A percentile compares a stretch with the other conserved stretches of the same genome.
These are phyloP conservation scores for Trypanosoma caninum DNA, from an alignment of 208 protist genomes.

Conservation along the genomic window DNA sequence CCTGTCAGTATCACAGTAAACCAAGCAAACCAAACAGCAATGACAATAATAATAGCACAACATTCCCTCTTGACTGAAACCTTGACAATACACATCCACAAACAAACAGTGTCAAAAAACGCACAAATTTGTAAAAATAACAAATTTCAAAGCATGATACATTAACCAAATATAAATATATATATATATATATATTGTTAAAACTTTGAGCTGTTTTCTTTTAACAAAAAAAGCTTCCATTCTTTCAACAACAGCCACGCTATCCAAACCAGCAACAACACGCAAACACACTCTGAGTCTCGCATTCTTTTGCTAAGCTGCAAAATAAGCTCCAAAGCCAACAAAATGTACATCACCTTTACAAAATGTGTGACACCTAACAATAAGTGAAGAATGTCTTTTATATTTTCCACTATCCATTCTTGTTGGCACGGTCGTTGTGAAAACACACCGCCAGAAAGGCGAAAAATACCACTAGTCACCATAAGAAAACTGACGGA, in stretches of 20 bases:
- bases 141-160: no score
- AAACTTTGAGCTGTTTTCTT: no score
- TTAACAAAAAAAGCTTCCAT: background rate
- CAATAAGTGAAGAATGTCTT: conserved; percentile 1
- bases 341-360: background rate
- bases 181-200: no score
- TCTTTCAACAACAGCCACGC: conserved; percentile 10
- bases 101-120: no score
- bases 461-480: conserved; percentile 10
- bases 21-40: no score
- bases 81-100: no score
- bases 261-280: conserved; percentile 11
- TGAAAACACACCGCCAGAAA: conserved; percentile 8
- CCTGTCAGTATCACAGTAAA: no score
- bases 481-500: conserved; percentile 14
- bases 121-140: no score
- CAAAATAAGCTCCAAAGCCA: conserved; percentile 8
- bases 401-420: conserved; percentile 8
- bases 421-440: conserved; percentile 11
- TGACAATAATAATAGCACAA: no score
- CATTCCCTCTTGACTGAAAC: no score
- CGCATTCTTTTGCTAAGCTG: conserved; percentile 4
- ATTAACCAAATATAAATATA: no score
- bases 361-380: background rate
- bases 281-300: conserved; percentile 3